Base-by-base conservation (phyloP, 108 stramenopile genomes). In the Parietichytrium sp. region DNA sequence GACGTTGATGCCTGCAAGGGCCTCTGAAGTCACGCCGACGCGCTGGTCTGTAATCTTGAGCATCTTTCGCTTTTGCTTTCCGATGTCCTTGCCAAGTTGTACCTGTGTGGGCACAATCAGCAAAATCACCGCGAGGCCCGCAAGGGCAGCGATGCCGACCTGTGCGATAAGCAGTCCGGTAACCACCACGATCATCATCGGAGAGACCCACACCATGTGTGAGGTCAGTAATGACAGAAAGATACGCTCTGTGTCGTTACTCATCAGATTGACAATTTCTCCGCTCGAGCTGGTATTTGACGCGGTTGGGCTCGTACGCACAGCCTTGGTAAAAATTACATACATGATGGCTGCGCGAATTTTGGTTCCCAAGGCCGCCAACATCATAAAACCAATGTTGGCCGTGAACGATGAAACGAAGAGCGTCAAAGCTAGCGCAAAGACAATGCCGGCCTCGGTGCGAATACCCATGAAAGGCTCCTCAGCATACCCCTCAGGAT, bases 141-240 rank as follows among this genome's bases (percentile, higher is more conserved):
- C 61, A 6, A 72, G 61, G 20, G 61, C 61, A 25, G 61, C 38
- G 61, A 72, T 33, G 29, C 93, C 88, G 1, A 93, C 55, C 2
- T 86, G n/a, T 1, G 89, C 54, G 52, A 96, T 54, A 31, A 90
- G 84, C 12, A 91, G 77, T 7, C 90, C 85, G n/a, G 45, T 52
- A 29, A 94, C 95, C 25, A 96, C 26, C 3, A 89, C 50, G 86
- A 94, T 88, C 36, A 82, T 83, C 2, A 96, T 80, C 4, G 95
- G 95, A 18, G 92, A 82, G 54, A 91, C 86, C 95, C 95, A 96
- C 18, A 94, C 78, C 54, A 94, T 81, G 87, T 96, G 93, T n/a
- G 90, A 91, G 49, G 94, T 93, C 52, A 91, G 92, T 8, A 89
- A 82, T 3, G 92, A 91, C 87, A 94, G 93, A 80, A 86, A 93